phyloP scores from a whole-genome alignment of 257 asterid species.

The Euphrasia confusa region DNA sequence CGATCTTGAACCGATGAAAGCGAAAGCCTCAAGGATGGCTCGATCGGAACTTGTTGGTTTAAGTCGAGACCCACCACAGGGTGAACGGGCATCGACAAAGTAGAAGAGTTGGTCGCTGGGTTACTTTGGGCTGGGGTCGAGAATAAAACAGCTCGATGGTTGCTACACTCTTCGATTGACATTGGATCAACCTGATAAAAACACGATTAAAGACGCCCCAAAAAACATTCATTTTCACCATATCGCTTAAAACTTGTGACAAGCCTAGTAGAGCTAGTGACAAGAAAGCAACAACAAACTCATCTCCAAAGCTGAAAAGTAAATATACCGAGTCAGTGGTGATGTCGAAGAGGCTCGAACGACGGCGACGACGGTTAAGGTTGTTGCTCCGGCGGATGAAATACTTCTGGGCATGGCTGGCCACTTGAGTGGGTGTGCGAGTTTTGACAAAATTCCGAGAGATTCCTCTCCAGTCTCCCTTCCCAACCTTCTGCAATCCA shows the following conservation, averaged over 20 bases:
- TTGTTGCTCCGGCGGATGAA: conserved; percentile 62
- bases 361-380: conserved; percentile 73
- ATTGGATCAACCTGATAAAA: conserved; percentile 50
- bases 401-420: conserved; percentile 92
- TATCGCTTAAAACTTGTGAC: background rate
- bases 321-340: conserved; percentile 66
- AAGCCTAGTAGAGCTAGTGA: background rate
- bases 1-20: conserved; percentile 50
- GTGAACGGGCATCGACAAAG: conserved; percentile 24
- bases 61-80: conserved; percentile 42
- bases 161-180: conserved; percentile 41
- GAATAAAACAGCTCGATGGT: conserved; percentile 40
- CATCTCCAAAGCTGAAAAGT: background rate
- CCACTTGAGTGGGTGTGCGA: conserved; percentile 93
- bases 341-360: conserved; percentile 91
- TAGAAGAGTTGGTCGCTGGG: conserved; percentile 25
- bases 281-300: too few relatives aligned
- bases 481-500: conserved; percentile 77
- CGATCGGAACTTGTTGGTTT: conserved; percentile 32
- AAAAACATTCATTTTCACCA: background rate
- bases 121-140: conserved; percentile 39
- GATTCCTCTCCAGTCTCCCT: conserved; percentile 91
- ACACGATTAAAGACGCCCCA: background rate
- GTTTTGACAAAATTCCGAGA: conserved; percentile 79
- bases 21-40: conserved; percentile 56